phyloP scores from a whole-genome alignment of 2,329 filamentous ascomycete species.

The Aspergillus sp. region DNA sequence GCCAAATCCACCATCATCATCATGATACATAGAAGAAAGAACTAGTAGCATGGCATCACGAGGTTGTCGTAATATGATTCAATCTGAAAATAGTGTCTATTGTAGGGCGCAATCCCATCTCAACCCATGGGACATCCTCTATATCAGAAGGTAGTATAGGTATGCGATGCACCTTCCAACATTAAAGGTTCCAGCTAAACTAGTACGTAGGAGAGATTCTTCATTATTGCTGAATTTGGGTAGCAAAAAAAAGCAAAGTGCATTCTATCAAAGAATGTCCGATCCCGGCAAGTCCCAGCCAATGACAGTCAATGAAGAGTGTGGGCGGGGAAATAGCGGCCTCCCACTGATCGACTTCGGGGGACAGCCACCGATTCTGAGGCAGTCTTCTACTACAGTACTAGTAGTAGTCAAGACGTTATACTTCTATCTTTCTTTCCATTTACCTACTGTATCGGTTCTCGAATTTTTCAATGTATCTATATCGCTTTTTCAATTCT shows the following conservation, averaged over 20 bases:
- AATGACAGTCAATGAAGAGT: slow-evolving; percentile 1
- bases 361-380: background rate
- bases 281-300: slow-evolving; percentile 7
- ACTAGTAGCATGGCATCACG: slow-evolving; percentile 3
- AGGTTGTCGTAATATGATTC: background rate
- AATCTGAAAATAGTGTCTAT: background rate
- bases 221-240: background rate
- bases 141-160: background rate
- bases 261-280: slow-evolving; percentile 3
- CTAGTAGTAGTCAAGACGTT: no score
- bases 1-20: background rate
- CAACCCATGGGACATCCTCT: background rate
- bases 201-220: background rate
- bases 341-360: slow-evolving; percentile 2
- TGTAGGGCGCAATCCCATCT: background rate
- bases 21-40: background rate
- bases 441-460: no score
- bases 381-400: background rate
- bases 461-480: no score
- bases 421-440: no score
- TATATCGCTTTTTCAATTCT: no score
- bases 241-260: background rate
- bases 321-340: slow-evolving; percentile 2
- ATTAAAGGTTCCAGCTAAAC: background rate
- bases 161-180: background rate